Base-by-base conservation (phyloP, 352 stramenopile genomes). In the Pythium rishiriense region DNA sequence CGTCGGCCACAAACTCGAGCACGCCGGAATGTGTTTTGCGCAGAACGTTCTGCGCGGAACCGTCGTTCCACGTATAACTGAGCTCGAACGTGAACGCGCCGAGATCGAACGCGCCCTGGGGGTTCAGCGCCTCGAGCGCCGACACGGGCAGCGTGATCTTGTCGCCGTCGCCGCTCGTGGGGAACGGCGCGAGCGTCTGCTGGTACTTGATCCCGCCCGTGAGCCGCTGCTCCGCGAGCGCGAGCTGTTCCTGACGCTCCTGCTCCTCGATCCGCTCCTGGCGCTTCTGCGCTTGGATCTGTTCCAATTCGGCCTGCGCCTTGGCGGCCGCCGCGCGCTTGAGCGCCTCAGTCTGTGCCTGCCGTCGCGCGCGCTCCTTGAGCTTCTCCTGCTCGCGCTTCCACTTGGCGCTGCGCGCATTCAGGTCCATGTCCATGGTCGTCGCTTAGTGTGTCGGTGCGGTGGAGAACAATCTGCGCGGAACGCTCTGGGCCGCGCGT, bases 51-150 rank as follows among this genome's bases (percentile, higher is more conserved):
- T n/a, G 26, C 11, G 43, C 10, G 14, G n/a, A 37, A 57, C 12
- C 51, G 24, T n/a, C n/a, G n/a, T n/a, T n/a, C n/a, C n/a, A n/a
- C n/a, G n/a, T n/a, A n/a, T 17, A 73, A 79, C 22, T 85, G 55
- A 96, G 64, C 64, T 93, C 83, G 55, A 96, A 95, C 15, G 81
- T 93, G 48, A 96, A 88, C 25, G 90, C 86, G 51, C 84, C 79
- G 1, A 87, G 62, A 61, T 94, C 83, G 45, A 91, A 76, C 21
- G 84, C 84, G 62, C 88, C 75, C 72, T 92, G 83, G 9, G 83
- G 78, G 65, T 93, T 90, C 17, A 96, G 75, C 52, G 83, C 64
- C 59, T 91, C 79, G 35, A 96, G 76, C 54, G 83, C 81, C 33
- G 80, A 91, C 22, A 88, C 78, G 0, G 87, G 84, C 39, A 96